phyloP scores from a whole-genome alignment of 2,329 filamentous ascomycete genomes.

The Aureobasidium sp. region DNA sequence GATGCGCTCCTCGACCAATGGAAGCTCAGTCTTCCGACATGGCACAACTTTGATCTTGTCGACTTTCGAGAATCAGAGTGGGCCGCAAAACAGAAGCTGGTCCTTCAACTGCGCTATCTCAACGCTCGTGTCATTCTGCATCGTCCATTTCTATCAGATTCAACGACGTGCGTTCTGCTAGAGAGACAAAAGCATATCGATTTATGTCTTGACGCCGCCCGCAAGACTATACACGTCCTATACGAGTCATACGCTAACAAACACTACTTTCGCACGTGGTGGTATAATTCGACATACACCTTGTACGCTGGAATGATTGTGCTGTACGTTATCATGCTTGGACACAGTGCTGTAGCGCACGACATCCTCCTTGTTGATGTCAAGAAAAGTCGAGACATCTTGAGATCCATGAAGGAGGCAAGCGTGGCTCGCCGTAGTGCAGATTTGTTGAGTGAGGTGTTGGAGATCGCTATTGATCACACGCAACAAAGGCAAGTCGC shows the following conservation, averaged over 20 bases:
- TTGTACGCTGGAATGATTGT: conserved; percentile 29
- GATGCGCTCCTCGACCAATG: conserved; percentile 14
- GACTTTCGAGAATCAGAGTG: conserved; percentile 21
- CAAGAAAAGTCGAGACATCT: conserved; percentile 26
- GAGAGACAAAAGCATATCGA: conserved; percentile 19
- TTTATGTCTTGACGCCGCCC: conserved; percentile 23
- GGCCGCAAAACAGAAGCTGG: conserved; percentile 26
- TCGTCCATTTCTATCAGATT: conserved; percentile 22
- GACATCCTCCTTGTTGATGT: conserved; percentile 22
- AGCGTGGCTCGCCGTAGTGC: conserved; percentile 26
- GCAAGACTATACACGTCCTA: conserved; percentile 23
- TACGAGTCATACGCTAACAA: conserved; percentile 25
- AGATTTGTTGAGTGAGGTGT: conserved; percentile 24
- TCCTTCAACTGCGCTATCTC: conserved; percentile 24
- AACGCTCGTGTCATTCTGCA: conserved; percentile 26
- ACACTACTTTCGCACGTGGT: conserved; percentile 27
- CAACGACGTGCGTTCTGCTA: conserved; percentile 12
- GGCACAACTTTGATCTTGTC: conserved; percentile 10
- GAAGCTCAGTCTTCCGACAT: conserved; percentile 12
- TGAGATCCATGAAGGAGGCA: conserved; percentile 25
- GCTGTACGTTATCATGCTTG: conserved; percentile 22
- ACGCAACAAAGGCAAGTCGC: background rate
- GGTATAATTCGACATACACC: conserved; percentile 28
- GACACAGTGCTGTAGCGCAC: conserved; percentile 2
- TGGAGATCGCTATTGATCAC: conserved; percentile 18